These are phyloP conservation scores for Spongispora temasekensis DNA, from an alignment of 1,284 basidiomycete species.

Conservation along the genomic window DNA sequence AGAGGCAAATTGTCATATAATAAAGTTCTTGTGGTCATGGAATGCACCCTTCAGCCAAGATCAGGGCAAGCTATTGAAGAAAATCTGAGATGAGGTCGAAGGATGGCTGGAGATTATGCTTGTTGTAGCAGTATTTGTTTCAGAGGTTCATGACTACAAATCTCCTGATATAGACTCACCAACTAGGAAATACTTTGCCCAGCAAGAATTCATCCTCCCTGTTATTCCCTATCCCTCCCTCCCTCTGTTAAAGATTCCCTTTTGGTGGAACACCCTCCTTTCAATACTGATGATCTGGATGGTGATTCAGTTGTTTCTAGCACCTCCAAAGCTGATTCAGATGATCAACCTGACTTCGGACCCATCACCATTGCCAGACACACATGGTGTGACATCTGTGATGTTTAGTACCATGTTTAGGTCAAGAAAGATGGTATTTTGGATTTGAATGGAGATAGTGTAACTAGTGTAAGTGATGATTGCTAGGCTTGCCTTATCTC, in stretches of 20 bases:
- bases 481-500: background rate
- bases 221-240: background rate
- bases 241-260: background rate
- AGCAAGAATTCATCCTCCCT: background rate
- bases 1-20: no score
- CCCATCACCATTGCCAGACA: background rate
- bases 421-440: background rate
- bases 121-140: no score
- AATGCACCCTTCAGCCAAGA: no score
- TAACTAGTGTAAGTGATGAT: background rate
- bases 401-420: background rate
- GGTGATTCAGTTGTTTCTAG: background rate
- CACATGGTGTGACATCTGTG: background rate
- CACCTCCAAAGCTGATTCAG: background rate
- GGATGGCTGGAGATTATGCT: no score
- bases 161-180: background rate
- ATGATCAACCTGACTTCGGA: background rate
- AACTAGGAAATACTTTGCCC: background rate
- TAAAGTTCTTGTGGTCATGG: no score
- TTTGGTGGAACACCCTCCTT: no score
- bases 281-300: background rate
- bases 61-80: no score
- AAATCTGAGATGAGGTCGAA: no score
- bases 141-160: no score
- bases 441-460: background rate